phyloP scores from a whole-genome alignment of 163 green algal species.

The Chloromonas sp. region DNA sequence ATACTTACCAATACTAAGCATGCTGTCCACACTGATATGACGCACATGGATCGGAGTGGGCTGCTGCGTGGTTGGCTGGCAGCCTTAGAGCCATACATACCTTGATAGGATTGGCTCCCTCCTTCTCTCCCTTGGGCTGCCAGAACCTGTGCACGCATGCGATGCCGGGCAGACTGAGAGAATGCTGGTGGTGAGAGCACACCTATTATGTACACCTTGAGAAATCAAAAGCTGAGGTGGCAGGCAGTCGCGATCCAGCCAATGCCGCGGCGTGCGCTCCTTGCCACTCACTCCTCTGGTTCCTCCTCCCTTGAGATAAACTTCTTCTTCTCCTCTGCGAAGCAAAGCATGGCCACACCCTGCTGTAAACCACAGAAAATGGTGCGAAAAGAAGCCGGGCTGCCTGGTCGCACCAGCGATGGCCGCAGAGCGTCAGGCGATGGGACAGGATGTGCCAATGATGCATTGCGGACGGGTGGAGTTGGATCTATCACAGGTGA shows the following conservation, averaged over 20 bases:
- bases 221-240: not conserved
- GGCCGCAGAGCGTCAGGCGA: not conserved
- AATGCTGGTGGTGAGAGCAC: not conserved
- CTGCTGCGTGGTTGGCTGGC: too few relatives aligned
- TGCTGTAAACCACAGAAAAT: not conserved
- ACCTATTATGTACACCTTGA: not conserved
- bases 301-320: constrained; percentile 1
- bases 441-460: not conserved
- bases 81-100: constrained; percentile 9
- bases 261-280: too few relatives aligned
- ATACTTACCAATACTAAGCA: not conserved
- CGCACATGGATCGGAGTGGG: too few relatives aligned
- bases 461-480: not conserved
- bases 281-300: not conserved
- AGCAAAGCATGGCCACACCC: not conserved
- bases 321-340: not conserved
- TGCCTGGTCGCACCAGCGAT: not conserved
- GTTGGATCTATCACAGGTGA: not conserved
- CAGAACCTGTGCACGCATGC: constrained; percentile 47
- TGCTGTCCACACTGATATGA: too few relatives aligned
- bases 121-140: constrained; percentile 43
- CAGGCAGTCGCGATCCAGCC: not conserved
- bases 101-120: constrained; percentile 54
- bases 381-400: not conserved
- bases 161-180: not conserved